Conservation (phyloP, 495 filamentous ascomycete species). For the Hyaloscypha bicolor region DNA sequence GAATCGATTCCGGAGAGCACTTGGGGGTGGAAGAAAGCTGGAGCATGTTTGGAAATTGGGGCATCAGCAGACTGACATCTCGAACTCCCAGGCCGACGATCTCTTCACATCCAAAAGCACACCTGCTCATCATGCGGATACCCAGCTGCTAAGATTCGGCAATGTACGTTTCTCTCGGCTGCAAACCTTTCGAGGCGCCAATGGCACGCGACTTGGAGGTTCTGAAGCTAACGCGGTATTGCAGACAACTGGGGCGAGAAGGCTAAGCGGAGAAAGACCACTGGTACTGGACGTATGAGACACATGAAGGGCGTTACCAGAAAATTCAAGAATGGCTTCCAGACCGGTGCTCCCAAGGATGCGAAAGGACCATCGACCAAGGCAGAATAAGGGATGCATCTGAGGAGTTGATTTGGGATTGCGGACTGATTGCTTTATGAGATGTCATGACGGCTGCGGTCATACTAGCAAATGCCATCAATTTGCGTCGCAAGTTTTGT, state of each 20-base stretch:
- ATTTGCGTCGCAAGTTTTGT: conserved; percentile 25
- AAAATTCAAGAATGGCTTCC: conserved; percentile 96
- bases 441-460: conserved; percentile 31
- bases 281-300: conserved; percentile 89
- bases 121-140: conserved; percentile 97
- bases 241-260: conserved; percentile 99
- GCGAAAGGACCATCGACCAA: conserved; percentile 61
- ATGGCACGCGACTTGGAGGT: conserved; percentile 26
- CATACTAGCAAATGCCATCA: conserved; percentile 34
- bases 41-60: conserved; percentile 7
- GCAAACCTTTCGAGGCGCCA: not conserved
- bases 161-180: conserved; percentile 74
- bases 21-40: not conserved
- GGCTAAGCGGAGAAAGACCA: conserved; percentile 99
- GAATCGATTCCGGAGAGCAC: conserved; percentile 5
- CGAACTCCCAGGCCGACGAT: conserved; percentile 72
- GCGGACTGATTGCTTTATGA: conserved; percentile 28
- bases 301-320: conserved; percentile 88
- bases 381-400: conserved; percentile 31
- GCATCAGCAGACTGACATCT: conserved; percentile 28
- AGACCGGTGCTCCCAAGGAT: conserved; percentile 83
- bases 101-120: conserved; percentile 99
- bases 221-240: conserved; percentile 20
- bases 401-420: conserved; percentile 30
- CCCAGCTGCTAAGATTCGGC: conserved; percentile 92